Base-by-base conservation (phyloP, 1,284 basidiomycete species). In the Puccinia horiana region DNA sequence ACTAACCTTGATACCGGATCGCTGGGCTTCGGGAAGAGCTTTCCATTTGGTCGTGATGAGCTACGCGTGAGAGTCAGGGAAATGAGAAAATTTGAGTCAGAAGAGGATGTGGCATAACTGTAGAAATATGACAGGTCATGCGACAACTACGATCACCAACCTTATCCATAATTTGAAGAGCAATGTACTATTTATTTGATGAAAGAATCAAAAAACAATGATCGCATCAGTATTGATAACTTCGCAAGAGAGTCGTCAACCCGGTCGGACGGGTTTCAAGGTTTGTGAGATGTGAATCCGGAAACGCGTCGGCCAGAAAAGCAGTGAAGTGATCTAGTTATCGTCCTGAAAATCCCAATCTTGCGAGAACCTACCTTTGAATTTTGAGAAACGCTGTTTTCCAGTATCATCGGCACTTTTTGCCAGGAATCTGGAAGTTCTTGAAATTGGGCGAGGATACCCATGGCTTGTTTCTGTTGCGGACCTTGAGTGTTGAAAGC, bases 401-500 rank as follows among this genome's bases (percentile, higher is more conserved):
- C 95, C 81, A 99, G 90, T 85, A 99, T 93, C 83, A 93, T 93
- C 47, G 97, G 97, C 0, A 99, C 97, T 86, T 94, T 91, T 84
- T 96, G 96, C 97, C 97, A 99, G 69, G 95, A 92, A 83, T 99
- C 97, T n/a, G 94, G 93, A 88, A 95, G 91, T 84, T 99, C 97
- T 85, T 99, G 95, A 86, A 99, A 94, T 87, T 97, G 95, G 14
- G 95, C 96, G 84, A 98, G 90, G 82, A 94, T 70, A 20, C 65
- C 40, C 81, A 82, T 82, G 40, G 81, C 81, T 61, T 82, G 72
- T 67, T 79, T 79, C 35, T 79, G 92, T 83, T 90, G 88, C 37
- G 93, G 93, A n/a, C 89, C 87, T 61, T 93, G 91, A 20, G 92
- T 91, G 88, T 93, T 94, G 86, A 96, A 92, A 67, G 93, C 90